Conservation (phyloP, 495 filamentous ascomycete genomes). For the Bacidia rubella region DNA sequence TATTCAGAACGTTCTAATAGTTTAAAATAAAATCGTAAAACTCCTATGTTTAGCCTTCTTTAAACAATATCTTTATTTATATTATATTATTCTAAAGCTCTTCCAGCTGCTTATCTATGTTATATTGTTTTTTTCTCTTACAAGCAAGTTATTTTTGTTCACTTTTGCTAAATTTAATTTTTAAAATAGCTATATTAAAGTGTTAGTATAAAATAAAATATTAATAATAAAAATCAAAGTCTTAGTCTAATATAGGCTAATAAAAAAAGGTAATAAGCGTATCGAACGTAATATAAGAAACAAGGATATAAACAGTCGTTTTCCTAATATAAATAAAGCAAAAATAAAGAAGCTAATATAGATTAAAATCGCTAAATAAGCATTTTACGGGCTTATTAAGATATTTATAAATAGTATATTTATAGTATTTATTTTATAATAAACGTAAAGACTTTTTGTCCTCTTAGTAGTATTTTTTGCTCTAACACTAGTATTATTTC, state of each 20-base stretch:
- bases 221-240: neutral
- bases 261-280: neutral
- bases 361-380: neutral
- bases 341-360: neutral
- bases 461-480: neutral
- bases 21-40: neutral
- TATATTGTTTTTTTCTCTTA: too few species aligned
- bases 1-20: neutral
- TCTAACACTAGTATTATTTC: neutral
- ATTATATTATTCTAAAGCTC: neutral
- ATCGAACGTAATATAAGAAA: neutral
- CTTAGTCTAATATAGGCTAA: neutral
- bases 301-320: neutral
- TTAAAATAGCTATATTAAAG: neutral
- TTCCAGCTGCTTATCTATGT: neutral
- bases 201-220: neutral
- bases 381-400: neutral
- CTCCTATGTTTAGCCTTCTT: neutral
- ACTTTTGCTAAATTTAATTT: neutral
- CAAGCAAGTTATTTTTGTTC: too few species aligned
- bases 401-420: neutral
- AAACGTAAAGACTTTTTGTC: neutral
- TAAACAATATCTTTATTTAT: neutral
- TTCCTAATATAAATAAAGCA: neutral
- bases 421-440: conserved; percentile 2